A percentile compares a stretch with the other conserved stretches of the same genome.
These are phyloP conservation scores for Roridomyces roridus DNA, from an alignment of 768 basidiomycete genomes.

Conservation along the genomic window DNA sequence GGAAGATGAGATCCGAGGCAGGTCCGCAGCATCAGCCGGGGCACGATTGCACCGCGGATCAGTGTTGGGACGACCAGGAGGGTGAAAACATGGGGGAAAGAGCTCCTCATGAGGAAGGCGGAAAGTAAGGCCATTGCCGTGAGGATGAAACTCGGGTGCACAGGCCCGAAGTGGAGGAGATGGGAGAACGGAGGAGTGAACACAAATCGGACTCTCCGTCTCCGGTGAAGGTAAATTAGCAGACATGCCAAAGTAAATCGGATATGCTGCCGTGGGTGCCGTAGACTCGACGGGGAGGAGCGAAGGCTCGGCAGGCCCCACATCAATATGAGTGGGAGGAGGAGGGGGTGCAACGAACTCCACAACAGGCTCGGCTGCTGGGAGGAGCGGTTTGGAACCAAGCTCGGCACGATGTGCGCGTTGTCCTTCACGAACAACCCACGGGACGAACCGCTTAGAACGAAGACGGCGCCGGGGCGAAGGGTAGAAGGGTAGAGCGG, in stretches of 20 bases:
- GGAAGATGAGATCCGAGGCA: not conserved
- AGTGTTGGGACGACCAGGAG: conserved; percentile 3
- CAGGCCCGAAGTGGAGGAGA: not conserved
- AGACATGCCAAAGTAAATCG: no score
- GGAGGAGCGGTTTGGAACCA: not conserved
- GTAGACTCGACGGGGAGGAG: conserved; percentile 8
- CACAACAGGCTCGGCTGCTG: no score
- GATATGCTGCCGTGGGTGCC: no score
- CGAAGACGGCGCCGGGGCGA: not conserved
- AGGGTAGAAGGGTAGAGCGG: no score
- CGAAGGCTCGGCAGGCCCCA: not conserved
- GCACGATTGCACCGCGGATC: conserved; percentile 18
- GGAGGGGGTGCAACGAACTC: not conserved
- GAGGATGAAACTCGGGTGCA: not conserved
- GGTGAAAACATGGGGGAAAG: not conserved
- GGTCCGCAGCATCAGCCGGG: not conserved
- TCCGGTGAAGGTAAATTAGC: no score
- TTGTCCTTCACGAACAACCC: not conserved
- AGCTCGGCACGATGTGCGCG: not conserved
- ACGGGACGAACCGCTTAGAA: not conserved
- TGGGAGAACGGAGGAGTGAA: not conserved
- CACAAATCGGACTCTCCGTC: not conserved
- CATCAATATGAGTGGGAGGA: not conserved
- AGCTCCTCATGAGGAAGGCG: not conserved
- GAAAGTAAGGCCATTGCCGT: not conserved